Conservation (phyloP, 306 rosid species). For the Sechiopsis laciniata region DNA sequence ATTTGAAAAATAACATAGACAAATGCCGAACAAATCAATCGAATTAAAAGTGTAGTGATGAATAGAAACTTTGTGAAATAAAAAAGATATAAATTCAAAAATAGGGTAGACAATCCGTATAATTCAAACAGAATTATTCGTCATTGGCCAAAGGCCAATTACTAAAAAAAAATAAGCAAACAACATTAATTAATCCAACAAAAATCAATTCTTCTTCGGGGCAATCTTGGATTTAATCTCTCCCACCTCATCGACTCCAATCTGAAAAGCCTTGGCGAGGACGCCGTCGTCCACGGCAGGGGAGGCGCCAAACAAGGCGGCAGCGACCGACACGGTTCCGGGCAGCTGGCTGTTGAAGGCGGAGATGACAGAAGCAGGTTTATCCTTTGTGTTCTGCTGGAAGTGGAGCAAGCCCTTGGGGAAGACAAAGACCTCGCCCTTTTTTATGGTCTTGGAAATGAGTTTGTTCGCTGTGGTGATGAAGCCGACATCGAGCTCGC, state of each 20-base stretch:
- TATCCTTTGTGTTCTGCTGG: slow-evolving; percentile 15
- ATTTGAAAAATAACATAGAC: too few relatives aligned
- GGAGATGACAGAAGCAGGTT: slow-evolving; percentile 1
- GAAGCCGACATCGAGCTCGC: slow-evolving; percentile 12
- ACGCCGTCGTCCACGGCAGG: neutral
- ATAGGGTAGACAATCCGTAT: too few relatives aligned
- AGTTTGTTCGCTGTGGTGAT: slow-evolving; percentile 13
- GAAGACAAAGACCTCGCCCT: slow-evolving; percentile 7
- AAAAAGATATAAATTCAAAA: too few relatives aligned
- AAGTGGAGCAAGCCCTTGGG: slow-evolving; percentile 13
- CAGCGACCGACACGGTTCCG: neutral
- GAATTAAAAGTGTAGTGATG: too few relatives aligned
- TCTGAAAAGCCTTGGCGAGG: slow-evolving; percentile 1
- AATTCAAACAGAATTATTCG: too few relatives aligned
- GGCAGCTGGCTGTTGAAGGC: slow-evolving; percentile 21
- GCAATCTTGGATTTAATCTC: slow-evolving; percentile 6
- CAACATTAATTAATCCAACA: neutral
- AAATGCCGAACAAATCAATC: too few relatives aligned
- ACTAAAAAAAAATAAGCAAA: too few relatives aligned
- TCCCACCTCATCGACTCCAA: neutral
- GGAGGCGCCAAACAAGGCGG: slow-evolving; percentile 9
- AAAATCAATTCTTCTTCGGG: neutral
- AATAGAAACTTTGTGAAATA: too few relatives aligned
- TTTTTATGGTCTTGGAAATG: neutral
- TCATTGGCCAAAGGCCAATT: too few relatives aligned